Base-by-base conservation (phyloP, 306 rosid genomes). In the Vicia villosa region DNA sequence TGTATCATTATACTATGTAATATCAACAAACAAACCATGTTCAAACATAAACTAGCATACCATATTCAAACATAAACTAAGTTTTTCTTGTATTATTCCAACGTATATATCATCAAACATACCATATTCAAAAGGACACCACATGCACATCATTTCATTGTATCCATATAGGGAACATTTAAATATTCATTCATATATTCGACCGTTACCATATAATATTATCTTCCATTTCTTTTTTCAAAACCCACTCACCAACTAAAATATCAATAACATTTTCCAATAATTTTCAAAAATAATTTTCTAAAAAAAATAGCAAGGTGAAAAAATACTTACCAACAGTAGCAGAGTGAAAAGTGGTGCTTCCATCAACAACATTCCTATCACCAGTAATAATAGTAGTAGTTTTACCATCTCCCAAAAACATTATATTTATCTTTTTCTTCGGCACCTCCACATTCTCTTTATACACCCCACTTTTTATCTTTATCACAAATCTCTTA, bases 261-360 rank as follows among this genome's bases (percentile, higher is more conserved):
- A 24, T 55, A 24, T 11, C 4, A 12, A 55, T 6, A 13, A 12
- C 0, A 24, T 12, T 12, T 13, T 14, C 62, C 38, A 56, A 56
- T 14, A 5, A 55, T 2, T 51, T 55, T 26, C 2, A 13, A 46
- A 46, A 21, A 41, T 10, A 11, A 1, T 6, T 6, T 32, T 32
- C 7, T 0, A 32, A 32, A 32, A 0, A 32, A 32, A 51, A 6
- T 32, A 51, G 7, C 30, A 21, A 42, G 14, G 17, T 38, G 16
- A 22, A 55, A 0, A 37, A 22, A 65, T 34, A 45, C 87, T 63
- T 58, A 94, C 98, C 97, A 0, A 88, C 97, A 8, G 97, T 94
- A 73, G 98, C 98, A 3, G 98, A 94, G 16, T 87, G 65, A 77
- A 90, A 94, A 42, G 98, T 94, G 2, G 98, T 94, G 82, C 96